Evolutionary conservation across 306 rosid genomes (phyloP).

Genomic region (Rosa multiflora): DNA sequence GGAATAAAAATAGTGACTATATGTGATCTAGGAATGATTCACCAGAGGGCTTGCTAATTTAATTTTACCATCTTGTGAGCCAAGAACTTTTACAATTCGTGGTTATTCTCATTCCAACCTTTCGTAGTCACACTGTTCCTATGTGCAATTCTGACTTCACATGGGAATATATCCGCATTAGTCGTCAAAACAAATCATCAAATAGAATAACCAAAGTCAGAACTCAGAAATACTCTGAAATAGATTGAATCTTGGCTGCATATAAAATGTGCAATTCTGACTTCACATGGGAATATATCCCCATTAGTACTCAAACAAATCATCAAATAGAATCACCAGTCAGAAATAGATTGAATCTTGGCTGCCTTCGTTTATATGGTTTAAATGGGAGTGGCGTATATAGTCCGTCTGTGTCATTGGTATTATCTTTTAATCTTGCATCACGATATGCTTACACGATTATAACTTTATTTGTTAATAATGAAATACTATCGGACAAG

Average conservation of each 20-base stretch:
- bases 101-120: neutral
- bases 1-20: too few relatives aligned
- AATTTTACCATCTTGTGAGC: neutral
- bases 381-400: too few relatives aligned
- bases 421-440: too few relatives aligned
- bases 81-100: neutral
- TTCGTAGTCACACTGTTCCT: neutral
- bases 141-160: neutral
- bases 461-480: too few relatives aligned
- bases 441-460: too few relatives aligned
- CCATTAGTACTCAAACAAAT: neutral
- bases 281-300: neutral
- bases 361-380: too few relatives aligned
- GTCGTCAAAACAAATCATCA: neutral
- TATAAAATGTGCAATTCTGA: neutral
- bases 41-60: neutral
- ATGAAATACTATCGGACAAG: neutral
- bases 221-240: too few relatives aligned
- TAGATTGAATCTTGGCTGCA: too few relatives aligned
- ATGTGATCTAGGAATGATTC: neutral
- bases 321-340: neutral
- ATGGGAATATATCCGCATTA: neutral
- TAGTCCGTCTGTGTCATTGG: too few relatives aligned
- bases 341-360: too few relatives aligned
- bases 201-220: too few relatives aligned